These are phyloP conservation scores for Ormosia emarginata DNA, from an alignment of 306 rosid genomes.

Conservation along the genomic window DNA sequence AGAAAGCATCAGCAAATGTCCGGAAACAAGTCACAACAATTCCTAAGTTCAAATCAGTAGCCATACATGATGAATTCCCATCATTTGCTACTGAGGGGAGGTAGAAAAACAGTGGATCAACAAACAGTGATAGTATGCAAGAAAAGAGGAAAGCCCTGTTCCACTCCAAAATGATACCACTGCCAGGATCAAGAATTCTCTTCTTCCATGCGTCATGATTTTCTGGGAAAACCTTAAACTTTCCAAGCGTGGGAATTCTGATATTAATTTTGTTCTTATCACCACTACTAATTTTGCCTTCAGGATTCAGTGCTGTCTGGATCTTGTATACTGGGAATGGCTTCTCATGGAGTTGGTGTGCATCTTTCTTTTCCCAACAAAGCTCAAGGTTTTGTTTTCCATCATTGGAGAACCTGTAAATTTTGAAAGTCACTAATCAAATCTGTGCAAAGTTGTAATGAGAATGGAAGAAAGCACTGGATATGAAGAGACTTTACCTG, in stretches of 20 bases:
- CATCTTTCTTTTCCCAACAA: constrained; percentile 41
- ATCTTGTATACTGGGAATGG: constrained; percentile 44
- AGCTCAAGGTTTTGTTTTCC: constrained; percentile 35
- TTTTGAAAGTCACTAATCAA: constrained; percentile 18
- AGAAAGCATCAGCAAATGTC: constrained; percentile 73
- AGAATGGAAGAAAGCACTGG: background rate
- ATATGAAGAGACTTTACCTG: constrained; percentile 37
- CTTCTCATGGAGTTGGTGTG: constrained; percentile 34
- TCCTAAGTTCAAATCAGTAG: constrained; percentile 68
- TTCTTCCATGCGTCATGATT: constrained; percentile 42
- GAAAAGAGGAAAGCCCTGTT: constrained; percentile 63
- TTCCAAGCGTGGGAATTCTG: constrained; percentile 32
- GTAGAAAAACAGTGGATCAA: constrained; percentile 89
- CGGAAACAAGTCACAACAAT: constrained; percentile 71
- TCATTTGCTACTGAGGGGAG: constrained; percentile 53
- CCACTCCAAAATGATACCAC: constrained; percentile 74
- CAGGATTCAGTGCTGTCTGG: constrained; percentile 32
- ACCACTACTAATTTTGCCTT: constrained; percentile 17
- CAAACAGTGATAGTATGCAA: constrained; percentile 70
- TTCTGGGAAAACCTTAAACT: constrained; percentile 53
- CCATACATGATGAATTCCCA: constrained; percentile 57
- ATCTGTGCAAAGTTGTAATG: background rate
- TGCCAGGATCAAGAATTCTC: constrained; percentile 79
- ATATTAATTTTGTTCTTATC: constrained; percentile 28
- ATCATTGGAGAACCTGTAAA: constrained; percentile 53